phyloP scores from a whole-genome alignment of 306 rosid species.

The Vicia villosa region DNA sequence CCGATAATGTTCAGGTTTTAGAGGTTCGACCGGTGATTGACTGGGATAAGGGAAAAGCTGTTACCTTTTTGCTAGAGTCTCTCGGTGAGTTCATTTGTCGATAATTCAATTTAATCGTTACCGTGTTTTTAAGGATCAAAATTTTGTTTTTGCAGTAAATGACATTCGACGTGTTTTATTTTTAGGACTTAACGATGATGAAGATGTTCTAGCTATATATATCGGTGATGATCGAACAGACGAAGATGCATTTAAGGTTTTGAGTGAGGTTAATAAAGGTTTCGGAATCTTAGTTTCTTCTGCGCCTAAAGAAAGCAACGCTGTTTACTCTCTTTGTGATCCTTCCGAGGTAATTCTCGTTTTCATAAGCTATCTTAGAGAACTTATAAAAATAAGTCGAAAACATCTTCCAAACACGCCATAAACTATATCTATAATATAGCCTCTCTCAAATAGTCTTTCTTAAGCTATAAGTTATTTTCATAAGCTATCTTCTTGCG shows the following conservation, averaged over 20 bases:
- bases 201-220: slow-evolving; percentile 86
- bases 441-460: not conserved
- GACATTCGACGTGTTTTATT: slow-evolving; percentile 40
- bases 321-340: slow-evolving; percentile 76
- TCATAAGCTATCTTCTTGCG: too few relatives aligned
- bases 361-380: not conserved
- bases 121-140: slow-evolving; percentile 6
- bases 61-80: slow-evolving; percentile 86
- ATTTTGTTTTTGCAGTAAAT: slow-evolving; percentile 24
- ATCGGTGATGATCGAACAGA: slow-evolving; percentile 92
- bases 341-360: slow-evolving; percentile 71
- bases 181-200: slow-evolving; percentile 63
- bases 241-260: slow-evolving; percentile 93
- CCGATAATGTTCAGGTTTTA: slow-evolving; percentile 62
- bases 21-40: slow-evolving; percentile 88
- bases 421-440: not conserved
- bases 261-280: slow-evolving; percentile 67
- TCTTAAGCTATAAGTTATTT: too few relatives aligned
- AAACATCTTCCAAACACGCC: not conserved
- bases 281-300: slow-evolving; percentile 84
- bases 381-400: not conserved
- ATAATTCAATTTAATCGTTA: not conserved
- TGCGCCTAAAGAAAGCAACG: slow-evolving; percentile 76
- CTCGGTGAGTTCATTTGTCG: slow-evolving; percentile 63
- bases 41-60: slow-evolving; percentile 98